Evolutionary conservation across 78 protist genomes (phyloP), one percentile per base, ranked within the genome.

Genomic region (Dictyostelium firmibasis): DNA sequence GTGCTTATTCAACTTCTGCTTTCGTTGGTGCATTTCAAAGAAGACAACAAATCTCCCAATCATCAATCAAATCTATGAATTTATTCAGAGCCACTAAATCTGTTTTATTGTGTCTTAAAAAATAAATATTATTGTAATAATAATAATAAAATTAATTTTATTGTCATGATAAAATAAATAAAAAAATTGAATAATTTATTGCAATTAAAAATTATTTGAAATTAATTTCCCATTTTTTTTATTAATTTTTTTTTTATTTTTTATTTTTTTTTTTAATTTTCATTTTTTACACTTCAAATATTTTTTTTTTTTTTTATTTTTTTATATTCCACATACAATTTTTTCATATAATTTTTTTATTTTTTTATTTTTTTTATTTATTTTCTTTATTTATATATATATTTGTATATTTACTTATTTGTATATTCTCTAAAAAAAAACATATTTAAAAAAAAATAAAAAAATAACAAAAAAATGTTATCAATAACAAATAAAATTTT

Each of bases 1-100:
- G 95, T 67, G 33, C 94, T 81, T 89, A 36, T 47, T 10, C 67
- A 25, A 81, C 94, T 1, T 20, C 29, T 23, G 10, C 43, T 29
- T 20, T 20, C 4, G 4, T 29, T 25, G 7, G 29, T 27, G 23
- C 82, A 16, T 33, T 76, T 76, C 82, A 76, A 76, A 38, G 62
- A 76, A 38, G 33, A 23, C 35, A 23, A 38, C 47, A 13, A 76
- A 38, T 76, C n/a, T 31, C 35, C 9, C 41, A 25, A 29, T 31
- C 41, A 5, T 3, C 20, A 13, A 14, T 70, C 33, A 70, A 29
- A 70, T 13, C 23, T 70, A 31, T 70, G 14, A 70, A 27, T 13
- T n/a, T n/a, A 25, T 70, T 70, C n/a, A 70, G 36, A 70, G 33
- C 33, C 14, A 31, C 36, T 2, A 70, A 11, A 70, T 31, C 77